Percentiles rank a stretch among this genome's conserved stretches.
Conservation (phyloP, 73 alveolate species). For the Paramecium caudatum region DNA sequence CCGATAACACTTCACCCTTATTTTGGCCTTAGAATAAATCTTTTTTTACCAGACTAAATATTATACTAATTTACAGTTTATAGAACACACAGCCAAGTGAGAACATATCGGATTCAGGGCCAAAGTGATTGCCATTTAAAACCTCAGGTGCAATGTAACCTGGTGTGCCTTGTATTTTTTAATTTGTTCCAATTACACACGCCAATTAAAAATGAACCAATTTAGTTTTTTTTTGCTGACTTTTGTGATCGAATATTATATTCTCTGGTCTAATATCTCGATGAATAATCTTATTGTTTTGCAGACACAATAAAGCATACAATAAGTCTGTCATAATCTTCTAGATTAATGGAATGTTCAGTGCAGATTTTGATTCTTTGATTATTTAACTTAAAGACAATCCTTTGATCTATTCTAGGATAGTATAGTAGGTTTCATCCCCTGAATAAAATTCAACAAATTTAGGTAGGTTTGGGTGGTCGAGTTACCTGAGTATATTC, state of each 20-base stretch:
- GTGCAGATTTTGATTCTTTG: not conserved
- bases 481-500: not conserved
- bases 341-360: not conserved
- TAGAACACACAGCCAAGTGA: constrained; percentile 72
- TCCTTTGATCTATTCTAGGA: not conserved
- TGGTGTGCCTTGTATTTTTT: constrained; percentile 65
- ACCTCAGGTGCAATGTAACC: constrained; percentile 76
- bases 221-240: constrained; percentile 1
- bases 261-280: constrained; percentile 70
- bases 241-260: not conserved
- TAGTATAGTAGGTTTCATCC: not conserved
- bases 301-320: not conserved
- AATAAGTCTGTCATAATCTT: too few species aligned
- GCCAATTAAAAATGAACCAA: constrained; percentile 10
- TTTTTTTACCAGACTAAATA: constrained; percentile 1
- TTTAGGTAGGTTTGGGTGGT: not conserved
- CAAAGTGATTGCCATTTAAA: not conserved
- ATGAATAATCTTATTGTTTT: constrained; percentile 64
- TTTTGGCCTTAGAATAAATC: constrained; percentile 2
- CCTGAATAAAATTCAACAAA: not conserved
- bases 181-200: not conserved
- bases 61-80: not conserved
- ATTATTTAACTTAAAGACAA: not conserved
- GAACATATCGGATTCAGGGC: constrained; percentile 62
- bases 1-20: not conserved